Percentiles rank a stretch among this genome's conserved stretches.
These are phyloP conservation scores for Aphanomyces euteiches DNA, from an alignment of 352 stramenopile species.

Conservation along the genomic window DNA sequence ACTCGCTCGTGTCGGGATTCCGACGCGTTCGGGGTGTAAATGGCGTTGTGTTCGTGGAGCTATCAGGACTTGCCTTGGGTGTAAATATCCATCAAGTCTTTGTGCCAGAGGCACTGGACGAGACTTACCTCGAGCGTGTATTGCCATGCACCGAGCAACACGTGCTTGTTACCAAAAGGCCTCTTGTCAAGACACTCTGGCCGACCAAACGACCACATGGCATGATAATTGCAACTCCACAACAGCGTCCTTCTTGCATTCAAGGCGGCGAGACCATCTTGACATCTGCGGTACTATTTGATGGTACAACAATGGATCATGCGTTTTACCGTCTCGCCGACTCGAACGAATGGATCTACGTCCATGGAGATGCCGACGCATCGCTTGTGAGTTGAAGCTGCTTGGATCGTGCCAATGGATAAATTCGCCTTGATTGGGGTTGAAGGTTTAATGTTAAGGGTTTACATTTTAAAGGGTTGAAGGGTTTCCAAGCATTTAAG, in stretches of 20 bases:
- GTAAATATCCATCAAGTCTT: neutral
- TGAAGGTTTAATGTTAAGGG: no score
- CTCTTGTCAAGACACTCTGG: neutral
- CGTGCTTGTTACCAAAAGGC: neutral
- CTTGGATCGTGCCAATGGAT: no score
- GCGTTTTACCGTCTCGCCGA: conserved; percentile 7
- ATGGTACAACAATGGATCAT: neutral
- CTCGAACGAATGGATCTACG: conserved; percentile 10
- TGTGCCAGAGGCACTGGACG: neutral
- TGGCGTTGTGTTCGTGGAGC: neutral
- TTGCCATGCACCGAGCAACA: neutral
- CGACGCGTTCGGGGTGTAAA: neutral
- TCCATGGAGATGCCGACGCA: neutral
- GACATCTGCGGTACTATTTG: neutral
- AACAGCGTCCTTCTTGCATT: neutral
- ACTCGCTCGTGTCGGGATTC: neutral
- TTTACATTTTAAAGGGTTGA: no score
- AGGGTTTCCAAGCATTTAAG: no score
- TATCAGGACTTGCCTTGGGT: neutral
- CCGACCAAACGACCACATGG: neutral
- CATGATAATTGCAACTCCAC: no score
- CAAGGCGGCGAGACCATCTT: neutral
- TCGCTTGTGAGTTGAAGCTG: neutral
- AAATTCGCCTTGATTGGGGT: no score
- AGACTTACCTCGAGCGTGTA: neutral